These are phyloP conservation scores for Podospora pseudopauciseta DNA, from an alignment of 495 filamentous ascomycete species.

Conservation along the genomic window DNA sequence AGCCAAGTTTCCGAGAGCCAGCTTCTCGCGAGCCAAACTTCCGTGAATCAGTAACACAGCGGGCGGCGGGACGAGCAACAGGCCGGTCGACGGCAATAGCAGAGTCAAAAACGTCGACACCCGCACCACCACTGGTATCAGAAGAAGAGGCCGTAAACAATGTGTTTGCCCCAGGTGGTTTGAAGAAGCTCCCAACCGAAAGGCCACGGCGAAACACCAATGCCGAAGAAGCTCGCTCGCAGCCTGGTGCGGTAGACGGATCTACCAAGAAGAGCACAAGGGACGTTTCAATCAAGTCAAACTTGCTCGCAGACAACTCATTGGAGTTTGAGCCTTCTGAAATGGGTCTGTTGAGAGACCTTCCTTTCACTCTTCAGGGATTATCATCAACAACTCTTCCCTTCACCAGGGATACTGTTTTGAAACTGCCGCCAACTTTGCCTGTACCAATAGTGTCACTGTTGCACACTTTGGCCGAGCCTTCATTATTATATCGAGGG, in stretches of 20 bases:
- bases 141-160: slow-evolving; percentile 48
- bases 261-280: slow-evolving; percentile 26
- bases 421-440: slow-evolving; percentile 72
- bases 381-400: slow-evolving; percentile 79
- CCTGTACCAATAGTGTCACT: slow-evolving; percentile 84
- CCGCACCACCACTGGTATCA: slow-evolving; percentile 18
- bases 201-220: slow-evolving; percentile 23
- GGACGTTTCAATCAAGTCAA: slow-evolving; percentile 50
- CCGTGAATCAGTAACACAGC: not conserved
- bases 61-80: not conserved
- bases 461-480: slow-evolving; percentile 86
- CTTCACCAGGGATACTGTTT: slow-evolving; percentile 60
- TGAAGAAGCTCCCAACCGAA: slow-evolving; percentile 42
- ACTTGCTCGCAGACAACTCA: slow-evolving; percentile 50
- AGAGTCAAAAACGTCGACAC: slow-evolving; percentile 29
- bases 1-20: not conserved
- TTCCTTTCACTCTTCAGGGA: slow-evolving; percentile 93
- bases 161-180: slow-evolving; percentile 53
- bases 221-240: slow-evolving; percentile 21
- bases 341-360: slow-evolving; percentile 74
- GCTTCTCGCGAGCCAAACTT: not conserved
- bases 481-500: slow-evolving; percentile 80
- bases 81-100: not conserved
- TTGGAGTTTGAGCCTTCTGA: slow-evolving; percentile 57
- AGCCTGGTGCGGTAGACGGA: slow-evolving; percentile 12